Evolutionary conservation across 306 rosid genomes (phyloP).

Genomic region (Purshia tridentata): DNA sequence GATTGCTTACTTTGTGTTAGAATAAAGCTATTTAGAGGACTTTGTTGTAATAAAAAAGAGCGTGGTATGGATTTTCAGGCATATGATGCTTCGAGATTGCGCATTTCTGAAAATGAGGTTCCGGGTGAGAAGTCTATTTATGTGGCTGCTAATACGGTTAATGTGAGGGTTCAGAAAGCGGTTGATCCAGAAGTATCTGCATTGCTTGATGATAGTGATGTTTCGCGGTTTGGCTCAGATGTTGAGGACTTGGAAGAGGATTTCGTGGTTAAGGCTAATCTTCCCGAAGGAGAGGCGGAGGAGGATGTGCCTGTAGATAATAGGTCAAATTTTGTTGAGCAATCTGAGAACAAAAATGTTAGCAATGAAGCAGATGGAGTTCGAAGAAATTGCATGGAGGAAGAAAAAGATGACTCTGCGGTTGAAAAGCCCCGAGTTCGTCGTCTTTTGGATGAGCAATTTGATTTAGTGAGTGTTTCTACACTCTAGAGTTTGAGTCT

Average conservation of each 20-base stretch:
- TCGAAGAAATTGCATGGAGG: background rate
- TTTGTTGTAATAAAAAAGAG: background rate
- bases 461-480: conserved; percentile 56
- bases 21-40: too few species aligned
- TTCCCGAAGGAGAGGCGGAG: conserved; percentile 22
- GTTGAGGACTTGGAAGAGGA: conserved; percentile 92
- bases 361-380: conserved; percentile 20
- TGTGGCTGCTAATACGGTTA: conserved; percentile 66
- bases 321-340: conserved; percentile 19
- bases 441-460: conserved; percentile 77
- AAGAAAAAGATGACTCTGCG: conserved; percentile 17
- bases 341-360: conserved; percentile 20
- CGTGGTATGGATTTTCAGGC: conserved; percentile 53
- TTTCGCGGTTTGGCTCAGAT: conserved; percentile 78
- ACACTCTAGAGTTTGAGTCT: conserved; percentile 8
- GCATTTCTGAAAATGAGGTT: conserved; percentile 45
- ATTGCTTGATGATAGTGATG: conserved; percentile 72
- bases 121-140: conserved; percentile 42
- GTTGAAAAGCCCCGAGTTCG: conserved; percentile 54
- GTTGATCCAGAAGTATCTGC: conserved; percentile 87
- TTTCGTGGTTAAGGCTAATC: conserved; percentile 77
- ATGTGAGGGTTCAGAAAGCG: conserved; percentile 65
- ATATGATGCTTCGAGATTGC: conserved; percentile 75
- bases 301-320: conserved; percentile 15
- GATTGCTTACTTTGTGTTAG: background rate